Percentiles rank a stretch among this genome's conserved stretches.
Conservation (phyloP, 2,329 filamentous ascomycete genomes). For the Paecilomyces sp. region DNA sequence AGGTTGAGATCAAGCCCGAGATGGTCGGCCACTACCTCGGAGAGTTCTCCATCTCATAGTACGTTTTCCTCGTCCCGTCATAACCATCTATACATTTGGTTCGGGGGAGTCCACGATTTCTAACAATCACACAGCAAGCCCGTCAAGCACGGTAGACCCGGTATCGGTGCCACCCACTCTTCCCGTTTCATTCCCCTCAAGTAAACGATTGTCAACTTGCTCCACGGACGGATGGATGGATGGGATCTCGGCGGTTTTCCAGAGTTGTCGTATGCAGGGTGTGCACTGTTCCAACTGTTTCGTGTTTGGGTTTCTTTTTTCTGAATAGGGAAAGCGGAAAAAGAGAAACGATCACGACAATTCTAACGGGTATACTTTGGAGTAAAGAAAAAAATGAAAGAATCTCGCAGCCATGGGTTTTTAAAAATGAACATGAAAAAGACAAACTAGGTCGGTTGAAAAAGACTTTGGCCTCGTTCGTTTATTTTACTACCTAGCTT, state of each 20-base stretch:
- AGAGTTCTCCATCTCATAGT: slow-evolving; percentile 99
- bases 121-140: slow-evolving; percentile 71
- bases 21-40: slow-evolving; percentile 99
- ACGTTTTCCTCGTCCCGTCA: slow-evolving; percentile 41
- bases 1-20: slow-evolving; percentile 99
- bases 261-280: background rate
- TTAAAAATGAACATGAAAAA: background rate
- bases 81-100: background rate
- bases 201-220: slow-evolving; percentile 53
- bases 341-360: background rate
- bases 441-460: background rate
- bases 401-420: background rate
- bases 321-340: background rate
- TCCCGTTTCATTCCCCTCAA: slow-evolving; percentile 99
- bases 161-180: slow-evolving; percentile 99
- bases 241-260: background rate
- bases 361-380: background rate
- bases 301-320: background rate
- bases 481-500: background rate
- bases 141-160: slow-evolving; percentile 99
- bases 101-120: slow-evolving; percentile 16
- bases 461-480: background rate
- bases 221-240: background rate
- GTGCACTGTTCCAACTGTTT: background rate
- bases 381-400: background rate